Base-by-base conservation (phyloP, 2,329 filamentous ascomycete genomes). In the Clonostachys sp. region DNA sequence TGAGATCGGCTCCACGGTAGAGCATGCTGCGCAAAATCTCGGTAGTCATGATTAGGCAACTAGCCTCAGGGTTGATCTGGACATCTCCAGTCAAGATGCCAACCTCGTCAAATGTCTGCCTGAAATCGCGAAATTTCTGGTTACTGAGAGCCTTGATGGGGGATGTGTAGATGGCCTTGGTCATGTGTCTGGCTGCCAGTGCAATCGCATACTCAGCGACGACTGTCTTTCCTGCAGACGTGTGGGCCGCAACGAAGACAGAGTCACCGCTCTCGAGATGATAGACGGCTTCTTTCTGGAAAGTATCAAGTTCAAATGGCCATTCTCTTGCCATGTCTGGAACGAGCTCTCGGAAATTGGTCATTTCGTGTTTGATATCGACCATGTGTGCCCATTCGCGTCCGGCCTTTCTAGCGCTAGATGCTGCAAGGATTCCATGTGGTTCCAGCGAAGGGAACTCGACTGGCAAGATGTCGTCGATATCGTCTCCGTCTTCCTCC, bases 341-440 rank as follows among this genome's bases (percentile, higher is more conserved):
- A 8, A 99, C 91, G 36, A 99, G 74, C 51, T 96, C 92, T 49
- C 80, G 77, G 66, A 99, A 97, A 61, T 97, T 97, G n/a, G 88
- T 77, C 58, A 97, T 95, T 45, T 92, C 89, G 50, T 90, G 83
- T 59, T 92, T 91, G 56, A 97, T 86, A 63, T 99, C 92, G 3
- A 99, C 92, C 84, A 99, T 95, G 68, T 99, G 94, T 45, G 94
- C 94, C 92, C 94, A 99, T 70, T 97, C 90, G 57, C 81, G 86
- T 7, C 88, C 87, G 38, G 83, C 83, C 59, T 87, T 88, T 60
- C 85, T 88, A 51, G 84, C 75, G 50, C 83, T 81, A 9, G 87
- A 84, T 45, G 86, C 74, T 17, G 87, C 79, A 33, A 96, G 80
- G 18, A 83, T 78, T n/a, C 85, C 84, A 60, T 86, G 88, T 10